Base-by-base conservation (phyloP, 164 flowering plant genomes). In the Aristolochia fimbriata region DNA sequence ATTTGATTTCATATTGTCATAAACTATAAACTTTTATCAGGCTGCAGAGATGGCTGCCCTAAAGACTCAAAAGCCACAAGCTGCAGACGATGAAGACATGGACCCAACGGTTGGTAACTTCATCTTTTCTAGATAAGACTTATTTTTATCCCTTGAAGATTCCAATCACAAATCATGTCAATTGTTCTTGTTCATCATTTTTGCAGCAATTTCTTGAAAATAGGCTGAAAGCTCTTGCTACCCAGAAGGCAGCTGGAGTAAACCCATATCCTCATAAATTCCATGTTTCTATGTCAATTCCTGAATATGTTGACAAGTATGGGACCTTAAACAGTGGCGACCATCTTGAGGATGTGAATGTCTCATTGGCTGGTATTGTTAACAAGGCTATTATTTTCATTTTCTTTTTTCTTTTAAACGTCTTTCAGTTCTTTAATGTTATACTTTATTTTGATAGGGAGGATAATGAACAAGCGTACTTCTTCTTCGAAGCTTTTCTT, bases 231-330 rank as follows among this genome's bases (percentile, higher is more conserved):
- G 72, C 65, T 55, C 84, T 90, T 59, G 77, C 69, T 21, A 68
- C 76, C 11, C 78, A 67, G 62, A 90, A 90, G 74, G 83, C 57
- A 47, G 70, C 80, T 51, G 89, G 86, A 14, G 47, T 24, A 10
- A 86, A 93, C 61, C 88, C 96, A 4, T 93, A 90, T 68, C 99
- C 99, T 21, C 99, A 93, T 67, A 93, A 93, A 53, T 93, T 93
- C 65, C 56, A 20, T 31, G 85, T 81, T 20, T 58, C 84, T 0
- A 62, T 82, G 86, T 65, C 92, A 45, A 69, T 93, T 15, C 51
- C 60, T 22, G 83, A 83, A 51, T 93, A 74, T 65, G 67, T 85
- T 24, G 63, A 74, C n/a, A 78, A 76, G 67, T 90, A 82, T 69
- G 76, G 67, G 59, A 46, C 67, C 53, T 76, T 90, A 68, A 54